phyloP scores from a whole-genome alignment of 1,284 basidiomycete species.

The Leccinum griseonigrum region DNA sequence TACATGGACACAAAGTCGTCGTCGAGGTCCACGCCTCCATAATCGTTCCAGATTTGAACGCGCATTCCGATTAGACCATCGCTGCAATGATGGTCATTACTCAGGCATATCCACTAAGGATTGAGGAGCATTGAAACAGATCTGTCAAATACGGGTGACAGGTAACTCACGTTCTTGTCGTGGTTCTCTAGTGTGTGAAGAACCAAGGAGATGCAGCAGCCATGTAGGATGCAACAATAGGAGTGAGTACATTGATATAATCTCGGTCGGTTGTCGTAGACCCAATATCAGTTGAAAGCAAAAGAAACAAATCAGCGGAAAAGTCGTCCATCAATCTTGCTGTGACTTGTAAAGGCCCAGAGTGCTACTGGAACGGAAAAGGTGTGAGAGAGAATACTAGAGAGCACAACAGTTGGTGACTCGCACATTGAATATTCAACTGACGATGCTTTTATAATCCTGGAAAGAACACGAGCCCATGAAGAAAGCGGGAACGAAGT shows the following conservation, averaged over 20 bases:
- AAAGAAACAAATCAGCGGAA: conserved; percentile 6
- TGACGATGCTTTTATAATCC: conserved; percentile 47
- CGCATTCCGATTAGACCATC: conserved; percentile 70
- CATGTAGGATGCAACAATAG: conserved; percentile 29
- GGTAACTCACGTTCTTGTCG: conserved; percentile 73
- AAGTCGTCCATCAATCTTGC: conserved; percentile 38
- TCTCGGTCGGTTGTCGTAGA: conserved; percentile 48
- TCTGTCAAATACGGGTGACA: background rate
- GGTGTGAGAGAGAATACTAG: conserved; percentile 4
- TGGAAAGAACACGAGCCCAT: conserved; percentile 51
- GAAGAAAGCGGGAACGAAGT: conserved; percentile 69
- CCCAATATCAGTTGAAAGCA: conserved; percentile 42
- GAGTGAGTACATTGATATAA: conserved; percentile 40
- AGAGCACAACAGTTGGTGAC: background rate
- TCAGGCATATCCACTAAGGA: conserved; percentile 55
- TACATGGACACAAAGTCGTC: too few relatives aligned
- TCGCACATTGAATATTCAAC: conserved; percentile 61
- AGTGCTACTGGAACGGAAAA: conserved; percentile 52
- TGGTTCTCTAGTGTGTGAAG: conserved; percentile 74
- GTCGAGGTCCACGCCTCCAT: conserved; percentile 27
- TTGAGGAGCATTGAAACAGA: conserved; percentile 2
- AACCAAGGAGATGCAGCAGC: conserved; percentile 69
- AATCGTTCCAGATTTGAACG: conserved; percentile 64
- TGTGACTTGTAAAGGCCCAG: conserved; percentile 59
- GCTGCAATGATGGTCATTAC: conserved; percentile 72